Base-by-base conservation (phyloP, 2,329 filamentous ascomycete species). In the Epichloe sylvatica region DNA sequence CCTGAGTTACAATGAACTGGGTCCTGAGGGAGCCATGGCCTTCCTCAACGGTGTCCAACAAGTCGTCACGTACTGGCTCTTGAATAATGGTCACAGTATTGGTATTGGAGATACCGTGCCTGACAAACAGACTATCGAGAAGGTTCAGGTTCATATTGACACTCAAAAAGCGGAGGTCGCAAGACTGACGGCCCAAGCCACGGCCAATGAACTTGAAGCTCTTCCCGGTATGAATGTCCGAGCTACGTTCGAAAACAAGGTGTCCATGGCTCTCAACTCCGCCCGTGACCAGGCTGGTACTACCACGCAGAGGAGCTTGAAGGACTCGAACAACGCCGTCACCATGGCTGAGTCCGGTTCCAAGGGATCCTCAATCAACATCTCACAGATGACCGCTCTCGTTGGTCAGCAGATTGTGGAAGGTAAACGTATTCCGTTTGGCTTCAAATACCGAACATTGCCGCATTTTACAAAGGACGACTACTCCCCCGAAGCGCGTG, bases 401-500 rank as follows among this genome's bases (percentile, higher is more conserved):
- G 94, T 99, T 52, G 92, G 94, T 56, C 92, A 98, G 66, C 94
- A 98, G 66, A 94, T 94, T 56, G 89, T 98, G 8, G 92, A 98
- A 71, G 94, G 92, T 61, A 95, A 95, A 70, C 92, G 92, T 74
- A 95, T 98, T 72, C 92, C 92, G 1, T 98, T 96, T 62, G 92
- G 94, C 21, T 98, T 98, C 80, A 96, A 97, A 66, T 97, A 98
- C 66, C 83, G 92, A 47, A 95, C 92, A 0, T 72, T 98, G 52
- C 92, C 92, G 3, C 92, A 98, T 68, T 98, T 98, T 69, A 95
- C 92, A 56, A 98, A 98, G 73, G 94, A 98, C 60, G 94, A 98
- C 66, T 98, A 97, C 67, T 97, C 91, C 19, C 21, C 92, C 11
- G 90, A 96, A 65, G 91, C 92, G 43, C 84, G 92, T 71, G 92